phyloP scores from a whole-genome alignment of 345 rosid species.

The Eucalyptus leucophloia region DNA sequence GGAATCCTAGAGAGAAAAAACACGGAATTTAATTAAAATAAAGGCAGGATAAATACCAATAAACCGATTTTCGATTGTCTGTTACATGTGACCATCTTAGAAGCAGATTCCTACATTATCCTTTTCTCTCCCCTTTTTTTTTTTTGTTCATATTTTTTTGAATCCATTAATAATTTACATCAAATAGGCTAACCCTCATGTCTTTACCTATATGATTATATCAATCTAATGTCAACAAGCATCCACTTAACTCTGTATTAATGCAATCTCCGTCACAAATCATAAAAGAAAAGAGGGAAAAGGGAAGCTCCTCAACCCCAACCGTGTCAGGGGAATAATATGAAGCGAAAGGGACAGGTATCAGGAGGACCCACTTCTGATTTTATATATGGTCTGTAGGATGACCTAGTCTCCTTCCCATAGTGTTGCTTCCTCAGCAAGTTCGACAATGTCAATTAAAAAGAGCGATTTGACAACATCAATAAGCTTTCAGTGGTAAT shows the following conservation, averaged over 20 bases:
- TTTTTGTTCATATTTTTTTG: not conserved
- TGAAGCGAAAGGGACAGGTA: too few species aligned
- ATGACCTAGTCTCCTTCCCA: too few species aligned
- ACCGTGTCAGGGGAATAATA: too few species aligned
- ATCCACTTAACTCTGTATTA: not conserved
- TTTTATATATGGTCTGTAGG: too few species aligned
- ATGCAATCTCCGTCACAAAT: not conserved
- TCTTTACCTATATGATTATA: not conserved
- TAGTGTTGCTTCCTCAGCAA: too few species aligned
- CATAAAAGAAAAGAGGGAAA: not conserved
- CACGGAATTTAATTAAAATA: not conserved
- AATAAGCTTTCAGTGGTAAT: not conserved
- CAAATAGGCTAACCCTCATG: not conserved
- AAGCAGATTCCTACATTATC: not conserved
- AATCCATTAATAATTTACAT: not conserved
- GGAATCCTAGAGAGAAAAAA: not conserved
- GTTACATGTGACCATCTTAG: not conserved
- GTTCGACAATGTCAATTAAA: too few species aligned
- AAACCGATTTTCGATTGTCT: not conserved
- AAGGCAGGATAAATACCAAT: not conserved
- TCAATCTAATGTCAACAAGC: not conserved
- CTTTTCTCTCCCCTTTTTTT: not conserved
- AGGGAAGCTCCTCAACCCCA: not conserved
- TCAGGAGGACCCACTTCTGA: too few species aligned
- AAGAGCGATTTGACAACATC: not conserved